These are phyloP conservation scores for Calonectria pseudoreteaudii DNA, from an alignment of 2,329 filamentous ascomycete species.

Conservation along the genomic window DNA sequence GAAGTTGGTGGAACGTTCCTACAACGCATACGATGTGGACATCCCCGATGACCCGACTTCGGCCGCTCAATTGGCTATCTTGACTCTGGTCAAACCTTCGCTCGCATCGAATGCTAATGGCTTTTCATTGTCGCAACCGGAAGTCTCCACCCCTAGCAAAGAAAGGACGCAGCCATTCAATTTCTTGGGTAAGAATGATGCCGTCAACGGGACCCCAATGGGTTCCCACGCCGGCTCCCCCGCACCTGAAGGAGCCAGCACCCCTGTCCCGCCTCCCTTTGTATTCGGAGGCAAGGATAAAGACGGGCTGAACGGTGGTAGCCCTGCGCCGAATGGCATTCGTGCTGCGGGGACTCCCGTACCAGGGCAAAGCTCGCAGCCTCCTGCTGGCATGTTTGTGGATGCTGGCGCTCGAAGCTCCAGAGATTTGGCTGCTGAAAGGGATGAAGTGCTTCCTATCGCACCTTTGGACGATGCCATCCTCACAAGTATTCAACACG, in stretches of 20 bases:
- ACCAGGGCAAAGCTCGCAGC: slow-evolving; percentile 50
- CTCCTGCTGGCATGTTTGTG: slow-evolving; percentile 60
- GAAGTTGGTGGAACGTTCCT: slow-evolving; percentile 86
- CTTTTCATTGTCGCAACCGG: slow-evolving; percentile 55
- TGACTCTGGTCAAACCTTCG: slow-evolving; percentile 71
- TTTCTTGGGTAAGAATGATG: slow-evolving; percentile 74
- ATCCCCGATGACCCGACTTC: slow-evolving; percentile 89
- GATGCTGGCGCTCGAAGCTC: slow-evolving; percentile 64
- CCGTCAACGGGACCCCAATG: slow-evolving; percentile 81
- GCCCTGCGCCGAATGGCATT: slow-evolving; percentile 64
- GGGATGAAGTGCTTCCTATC: slow-evolving; percentile 84
- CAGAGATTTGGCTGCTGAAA: slow-evolving; percentile 71
- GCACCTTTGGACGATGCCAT: slow-evolving; percentile 91
- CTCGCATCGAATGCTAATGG: slow-evolving; percentile 60
- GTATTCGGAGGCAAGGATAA: slow-evolving; percentile 63
- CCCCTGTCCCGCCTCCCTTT: slow-evolving; percentile 70
- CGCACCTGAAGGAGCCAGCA: slow-evolving; percentile 80
- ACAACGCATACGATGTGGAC: slow-evolving; percentile 92
- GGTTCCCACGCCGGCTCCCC: slow-evolving; percentile 91
- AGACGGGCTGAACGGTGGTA: slow-evolving; percentile 59
- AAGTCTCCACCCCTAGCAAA: slow-evolving; percentile 70
- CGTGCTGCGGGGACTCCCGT: slow-evolving; percentile 62
- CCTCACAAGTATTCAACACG: slow-evolving; percentile 88
- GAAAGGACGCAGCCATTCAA: slow-evolving; percentile 76
- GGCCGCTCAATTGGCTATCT: slow-evolving; percentile 79